Percentiles rank a stretch among this genome's conserved stretches.
phyloP scores from a whole-genome alignment of 805 yeast species.

The Myxozyma neglecta region DNA sequence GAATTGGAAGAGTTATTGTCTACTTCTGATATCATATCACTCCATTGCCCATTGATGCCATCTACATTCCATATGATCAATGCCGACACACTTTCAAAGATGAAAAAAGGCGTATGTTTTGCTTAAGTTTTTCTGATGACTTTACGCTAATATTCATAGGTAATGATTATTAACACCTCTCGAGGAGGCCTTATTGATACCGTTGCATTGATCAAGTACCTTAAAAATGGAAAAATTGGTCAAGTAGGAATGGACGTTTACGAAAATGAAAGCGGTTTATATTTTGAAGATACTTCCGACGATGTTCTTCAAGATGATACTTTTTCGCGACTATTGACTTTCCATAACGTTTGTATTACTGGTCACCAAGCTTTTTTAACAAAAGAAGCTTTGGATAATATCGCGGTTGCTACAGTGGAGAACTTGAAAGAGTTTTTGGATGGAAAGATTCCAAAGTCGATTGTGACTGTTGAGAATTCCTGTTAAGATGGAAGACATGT shows the following conservation, averaged over 20 bases:
- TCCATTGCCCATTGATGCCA: conserved; percentile 51
- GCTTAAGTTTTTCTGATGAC: background rate
- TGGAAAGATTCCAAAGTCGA: conserved; percentile 14
- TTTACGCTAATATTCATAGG: conserved; percentile 15
- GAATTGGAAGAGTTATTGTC: conserved; percentile 45
- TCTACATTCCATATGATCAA: conserved; percentile 49
- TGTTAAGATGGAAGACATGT: background rate
- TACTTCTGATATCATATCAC: conserved; percentile 45
- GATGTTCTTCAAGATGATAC: conserved; percentile 36
- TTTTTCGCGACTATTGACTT: conserved; percentile 34
- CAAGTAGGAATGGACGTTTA: conserved; percentile 54
- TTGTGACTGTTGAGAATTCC: conserved; percentile 6
- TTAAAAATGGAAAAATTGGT: conserved; percentile 48
- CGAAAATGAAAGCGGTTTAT: conserved; percentile 44
- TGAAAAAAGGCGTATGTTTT: conserved; percentile 47
- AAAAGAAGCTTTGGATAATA: conserved; percentile 34
- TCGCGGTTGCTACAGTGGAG: conserved; percentile 32
- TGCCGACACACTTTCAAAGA: conserved; percentile 42
- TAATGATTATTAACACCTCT: conserved; percentile 50
- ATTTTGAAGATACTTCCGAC: conserved; percentile 35
- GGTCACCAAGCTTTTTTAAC: conserved; percentile 39
- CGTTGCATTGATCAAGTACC: conserved; percentile 41
- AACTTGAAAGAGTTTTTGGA: conserved; percentile 22
- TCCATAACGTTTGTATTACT: conserved; percentile 37
- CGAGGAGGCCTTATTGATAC: conserved; percentile 54